Evolutionary conservation across 495 filamentous ascomycete species (phyloP).

Genomic region (Cercophora samala): DNA sequence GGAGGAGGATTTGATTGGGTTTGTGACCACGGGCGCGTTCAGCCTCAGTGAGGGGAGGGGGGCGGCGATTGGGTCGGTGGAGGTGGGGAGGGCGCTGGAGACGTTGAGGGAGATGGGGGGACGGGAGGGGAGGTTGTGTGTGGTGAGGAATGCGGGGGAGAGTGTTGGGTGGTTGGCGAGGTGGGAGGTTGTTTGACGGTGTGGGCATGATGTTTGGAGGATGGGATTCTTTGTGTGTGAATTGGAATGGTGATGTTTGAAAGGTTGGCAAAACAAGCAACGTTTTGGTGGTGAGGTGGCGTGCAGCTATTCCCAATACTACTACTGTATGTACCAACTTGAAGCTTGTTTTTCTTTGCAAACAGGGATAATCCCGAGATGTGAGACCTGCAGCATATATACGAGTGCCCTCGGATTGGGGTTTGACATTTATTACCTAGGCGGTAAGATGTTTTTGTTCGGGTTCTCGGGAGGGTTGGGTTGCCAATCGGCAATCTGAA

Average conservation of each 20-base stretch:
- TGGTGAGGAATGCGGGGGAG: slow-evolving; percentile 77
- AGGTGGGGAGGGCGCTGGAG: slow-evolving; percentile 54
- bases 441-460: not conserved
- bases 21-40: slow-evolving; percentile 84
- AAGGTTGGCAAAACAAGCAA: not conserved
- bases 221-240: not conserved
- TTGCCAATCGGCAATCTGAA: not conserved
- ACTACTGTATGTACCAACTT: too few species aligned
- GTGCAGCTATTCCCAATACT: not conserved
- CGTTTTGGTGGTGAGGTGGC: too few species aligned
- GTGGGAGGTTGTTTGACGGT: slow-evolving; percentile 66
- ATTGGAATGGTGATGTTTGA: not conserved
- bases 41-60: slow-evolving; percentile 73
- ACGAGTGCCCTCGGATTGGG: not conserved
- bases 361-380: not conserved
- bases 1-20: slow-evolving; percentile 81
- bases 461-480: not conserved
- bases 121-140: slow-evolving; percentile 56
- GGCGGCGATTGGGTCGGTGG: slow-evolving; percentile 70
- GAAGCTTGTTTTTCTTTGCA: not conserved
- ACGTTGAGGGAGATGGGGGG: slow-evolving; percentile 14
- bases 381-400: not conserved
- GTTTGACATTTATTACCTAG: too few species aligned
- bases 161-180: slow-evolving; percentile 69
- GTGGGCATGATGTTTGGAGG: not conserved